Conservation (phyloP, 2,329 filamentous ascomycete genomes). For the Cytospora paraplurivora region DNA sequence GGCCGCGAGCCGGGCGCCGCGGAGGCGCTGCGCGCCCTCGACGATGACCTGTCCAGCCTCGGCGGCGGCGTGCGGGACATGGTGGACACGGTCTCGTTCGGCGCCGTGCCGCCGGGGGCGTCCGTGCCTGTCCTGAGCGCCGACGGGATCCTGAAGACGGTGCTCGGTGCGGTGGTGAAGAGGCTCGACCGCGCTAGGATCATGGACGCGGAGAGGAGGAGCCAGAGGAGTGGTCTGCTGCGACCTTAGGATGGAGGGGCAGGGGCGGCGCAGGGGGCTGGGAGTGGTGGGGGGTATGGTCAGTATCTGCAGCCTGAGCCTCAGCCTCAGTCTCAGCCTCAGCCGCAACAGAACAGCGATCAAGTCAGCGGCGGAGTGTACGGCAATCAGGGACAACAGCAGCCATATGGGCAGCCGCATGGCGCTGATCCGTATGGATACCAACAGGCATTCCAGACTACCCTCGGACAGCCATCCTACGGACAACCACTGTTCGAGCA, state of each 20-base stretch:
- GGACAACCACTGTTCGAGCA: background rate
- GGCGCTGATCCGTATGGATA: background rate
- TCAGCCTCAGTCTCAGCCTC: background rate
- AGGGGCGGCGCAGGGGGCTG: background rate
- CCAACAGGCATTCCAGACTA: background rate
- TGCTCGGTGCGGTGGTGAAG: constrained; percentile 75
- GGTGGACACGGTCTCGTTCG: constrained; percentile 85
- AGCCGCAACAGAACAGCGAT: background rate
- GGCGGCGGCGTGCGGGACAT: constrained; percentile 73
- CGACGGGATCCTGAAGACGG: constrained; percentile 76
- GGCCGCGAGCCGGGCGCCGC: constrained; percentile 70
- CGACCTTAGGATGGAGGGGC: constrained; percentile 15
- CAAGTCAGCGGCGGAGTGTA: background rate
- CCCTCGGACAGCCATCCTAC: background rate
- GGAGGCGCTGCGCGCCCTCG: constrained; percentile 68
- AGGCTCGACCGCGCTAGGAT: constrained; percentile 56
- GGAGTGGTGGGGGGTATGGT: background rate
- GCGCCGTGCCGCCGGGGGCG: constrained; percentile 43
- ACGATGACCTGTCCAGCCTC: constrained; percentile 66
- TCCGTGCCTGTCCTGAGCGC: constrained; percentile 54
- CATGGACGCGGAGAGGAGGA: constrained; percentile 26
- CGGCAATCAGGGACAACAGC: background rate
- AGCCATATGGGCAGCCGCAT: background rate
- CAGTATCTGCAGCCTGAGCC: background rate
- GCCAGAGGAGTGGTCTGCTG: constrained; percentile 23